Evolutionary conservation across 2,329 filamentous ascomycete genomes (phyloP).

Genomic region (Akanthomyces dipterigenus): DNA sequence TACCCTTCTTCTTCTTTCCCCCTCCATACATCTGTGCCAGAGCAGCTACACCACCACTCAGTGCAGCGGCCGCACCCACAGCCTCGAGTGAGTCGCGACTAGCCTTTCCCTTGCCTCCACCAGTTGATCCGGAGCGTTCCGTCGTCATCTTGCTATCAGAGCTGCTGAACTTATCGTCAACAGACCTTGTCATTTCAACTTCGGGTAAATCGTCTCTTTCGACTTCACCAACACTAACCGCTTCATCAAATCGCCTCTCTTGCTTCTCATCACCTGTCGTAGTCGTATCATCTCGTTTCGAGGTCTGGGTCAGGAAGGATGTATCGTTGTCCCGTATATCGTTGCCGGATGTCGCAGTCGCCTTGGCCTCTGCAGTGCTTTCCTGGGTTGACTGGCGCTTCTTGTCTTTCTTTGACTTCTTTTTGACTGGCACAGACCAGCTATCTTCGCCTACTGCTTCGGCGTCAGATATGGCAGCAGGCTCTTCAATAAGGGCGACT

Average conservation of each 20-base stretch:
- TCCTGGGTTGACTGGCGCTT: conserved; percentile 22
- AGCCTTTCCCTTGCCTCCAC: not conserved
- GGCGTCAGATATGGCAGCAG: not conserved
- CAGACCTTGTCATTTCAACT: conserved; percentile 12
- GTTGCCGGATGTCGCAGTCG: conserved; percentile 15
- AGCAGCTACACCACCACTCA: conserved; percentile 26
- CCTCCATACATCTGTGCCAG: conserved; percentile 29
- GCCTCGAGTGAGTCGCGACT: conserved; percentile 7
- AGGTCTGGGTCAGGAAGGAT: conserved; percentile 14
- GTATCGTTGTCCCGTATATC: conserved; percentile 21
- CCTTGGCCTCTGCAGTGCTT: not conserved
- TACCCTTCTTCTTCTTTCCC: conserved; percentile 25
- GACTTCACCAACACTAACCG: conserved; percentile 13
- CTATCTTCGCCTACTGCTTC: not conserved
- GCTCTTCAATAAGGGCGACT: not conserved
- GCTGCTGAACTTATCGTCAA: conserved; percentile 11
- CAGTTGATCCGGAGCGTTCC: not conserved
- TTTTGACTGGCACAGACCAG: conserved; percentile 4
- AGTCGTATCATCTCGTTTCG: not conserved
- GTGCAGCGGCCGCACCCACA: conserved; percentile 21
- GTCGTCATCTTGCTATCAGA: conserved; percentile 7
- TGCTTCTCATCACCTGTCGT: conserved; percentile 11
- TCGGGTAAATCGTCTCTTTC: conserved; percentile 7
- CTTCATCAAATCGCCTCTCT: conserved; percentile 11
- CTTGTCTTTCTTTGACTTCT: conserved; percentile 31